Evolutionary conservation across 306 rosid species (phyloP), one percentile per base, ranked within the genome.

Genomic region (Trifolium dubium): DNA sequence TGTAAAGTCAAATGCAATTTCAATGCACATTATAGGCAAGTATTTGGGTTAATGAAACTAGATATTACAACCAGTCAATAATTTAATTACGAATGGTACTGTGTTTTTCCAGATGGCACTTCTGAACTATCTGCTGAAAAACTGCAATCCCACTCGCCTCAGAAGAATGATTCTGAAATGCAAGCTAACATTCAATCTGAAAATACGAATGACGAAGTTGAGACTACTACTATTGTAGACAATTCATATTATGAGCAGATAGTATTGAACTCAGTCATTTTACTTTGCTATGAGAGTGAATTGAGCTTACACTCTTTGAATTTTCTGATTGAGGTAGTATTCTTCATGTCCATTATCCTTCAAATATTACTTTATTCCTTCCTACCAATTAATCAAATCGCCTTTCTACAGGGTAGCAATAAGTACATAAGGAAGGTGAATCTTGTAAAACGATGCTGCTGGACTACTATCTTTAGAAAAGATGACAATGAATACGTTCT

Each of bases 11-110:
- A 86, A 78, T 66, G 86, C 88, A 68, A 73, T 90, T 72, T 89
- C 92, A 69, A 81, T 93, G 88, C 77, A 90, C 78, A 71, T 86
- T 40, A 73, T 86, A 79, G 97, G 98, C 85, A 79, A 86, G 93
- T 81, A 69, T 31, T 47, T 81, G 54, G 37, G 59, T 63, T 83
- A 72, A 66, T 76, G 70, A 71, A 70, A 53, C 43, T 79, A 34
- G 19, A 73, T 72, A 29, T n/a, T 60, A 54, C 74, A 51, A 49
- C 17, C 51, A 65, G 49, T 47, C 44, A 54, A 37, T 46, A 56
- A 12, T 13, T 77, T n/a, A 59, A 29, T 80, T 64, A 11, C 76
- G 49, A 18, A 79, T 9, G 56, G 37, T 46, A 58, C 73, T 64
- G 58, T 76, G 58, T 74, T 80, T 74, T 73, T 83, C 81, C 89